Base-by-base conservation (phyloP, 2,329 filamentous ascomycete species). In the Coniella lustricola region DNA sequence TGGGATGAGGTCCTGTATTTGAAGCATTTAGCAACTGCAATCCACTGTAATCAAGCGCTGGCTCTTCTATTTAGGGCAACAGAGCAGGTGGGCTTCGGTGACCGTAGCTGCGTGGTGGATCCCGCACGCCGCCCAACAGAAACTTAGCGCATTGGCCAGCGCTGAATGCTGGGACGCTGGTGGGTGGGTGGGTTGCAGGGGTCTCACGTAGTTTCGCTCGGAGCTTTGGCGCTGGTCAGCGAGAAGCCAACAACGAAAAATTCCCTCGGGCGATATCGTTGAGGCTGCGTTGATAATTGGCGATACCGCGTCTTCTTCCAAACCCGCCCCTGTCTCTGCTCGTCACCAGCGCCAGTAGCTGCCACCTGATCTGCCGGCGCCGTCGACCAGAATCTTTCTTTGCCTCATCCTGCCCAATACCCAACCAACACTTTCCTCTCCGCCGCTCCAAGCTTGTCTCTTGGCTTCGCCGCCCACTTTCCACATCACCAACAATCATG, bases 401-500 rank as follows among this genome's bases (percentile, higher is more conserved):
- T 18, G 21, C 20, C 18, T 29, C 17, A 21, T 33, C 22, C 36
- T 22, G 20, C 18, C 20, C 22, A 13, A 8, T 39, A 18, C n/a
- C n/a, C 36, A 16, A 16, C 39, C 8, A 8, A 42, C n/a, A 29
- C 46, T 43, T 36, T 47, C 38, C 38, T 38, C 48, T 47, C 56
- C 50, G 49, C 21, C 52, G 41, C 31, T 17, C 17, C 32, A 22
- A 21, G 17, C 38, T 8, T 16, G n/a, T 17, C 14, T n/a, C 34
- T 36, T 13, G 12, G 32, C 32, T n/a, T 8, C 34, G n/a, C n/a
- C n/a, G 34, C 7, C 33, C 33, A 36, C 39, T 20, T n/a, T 29
- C 31, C 20, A 39, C 16, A 39, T 16, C 29, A 48, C 37, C 44
- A 46, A 41, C 49, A 57, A 44, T 21, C 50, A 73, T 73, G 70